Evolutionary conservation across 2,329 filamentous ascomycete species (phyloP).

Genomic region (Ciborinia camelliae): DNA sequence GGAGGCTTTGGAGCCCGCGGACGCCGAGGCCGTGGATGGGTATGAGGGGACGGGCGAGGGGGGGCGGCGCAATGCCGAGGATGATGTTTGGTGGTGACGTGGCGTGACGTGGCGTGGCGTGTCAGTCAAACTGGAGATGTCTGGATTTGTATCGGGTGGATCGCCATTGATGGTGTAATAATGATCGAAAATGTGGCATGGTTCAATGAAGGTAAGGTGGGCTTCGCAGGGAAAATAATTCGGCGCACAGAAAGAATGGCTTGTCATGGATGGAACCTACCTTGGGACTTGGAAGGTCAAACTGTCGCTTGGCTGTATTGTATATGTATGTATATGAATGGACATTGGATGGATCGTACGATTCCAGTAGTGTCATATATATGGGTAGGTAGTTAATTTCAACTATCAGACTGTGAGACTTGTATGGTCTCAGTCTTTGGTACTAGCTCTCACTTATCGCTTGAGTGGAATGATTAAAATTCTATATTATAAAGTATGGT

Average conservation of each 20-base stretch:
- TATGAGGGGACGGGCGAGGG: not conserved
- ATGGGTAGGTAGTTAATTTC: not conserved
- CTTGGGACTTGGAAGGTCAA: not conserved
- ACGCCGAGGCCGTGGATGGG: not conserved
- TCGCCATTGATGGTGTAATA: not conserved
- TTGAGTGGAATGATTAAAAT: too few species aligned
- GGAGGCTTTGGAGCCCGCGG: not conserved
- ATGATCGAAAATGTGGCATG: too few species aligned
- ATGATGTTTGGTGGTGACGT: slow-evolving; percentile 1
- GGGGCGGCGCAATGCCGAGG: not conserved
- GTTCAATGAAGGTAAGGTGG: too few species aligned
- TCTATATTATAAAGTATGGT: too few species aligned
- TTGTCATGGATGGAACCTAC: too few species aligned
- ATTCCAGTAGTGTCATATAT: too few species aligned
- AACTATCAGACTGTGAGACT: not conserved
- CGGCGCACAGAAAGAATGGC: not conserved
- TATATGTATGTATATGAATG: not conserved
- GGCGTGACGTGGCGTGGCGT: not conserved
- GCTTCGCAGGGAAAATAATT: not conserved
- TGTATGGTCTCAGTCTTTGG: not conserved
- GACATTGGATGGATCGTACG: too few species aligned
- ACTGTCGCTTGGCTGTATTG: not conserved
- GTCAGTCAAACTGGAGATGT: too few species aligned
- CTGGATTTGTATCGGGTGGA: too few species aligned
- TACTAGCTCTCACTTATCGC: too few species aligned